Base-by-base conservation (phyloP, 176 grass and related monocot genomes). In the Oryza longistaminata region DNA sequence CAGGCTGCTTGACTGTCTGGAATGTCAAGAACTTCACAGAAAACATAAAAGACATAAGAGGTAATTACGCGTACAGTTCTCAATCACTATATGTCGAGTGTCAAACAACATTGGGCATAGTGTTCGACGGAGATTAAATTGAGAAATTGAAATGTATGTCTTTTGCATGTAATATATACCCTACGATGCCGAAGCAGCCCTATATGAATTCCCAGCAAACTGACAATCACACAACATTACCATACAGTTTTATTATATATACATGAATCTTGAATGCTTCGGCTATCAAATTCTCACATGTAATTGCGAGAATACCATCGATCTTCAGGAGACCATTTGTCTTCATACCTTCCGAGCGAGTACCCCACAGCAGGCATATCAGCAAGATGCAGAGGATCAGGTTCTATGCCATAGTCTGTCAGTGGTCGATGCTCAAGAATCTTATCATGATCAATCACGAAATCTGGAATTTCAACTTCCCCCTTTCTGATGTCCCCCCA, bases 351-450 rank as follows among this genome's bases (percentile, higher is more conserved):
- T 83, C 89, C 97, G 87, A 94, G 68, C 0, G 93, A 88, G 66
- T 90, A 90, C 22, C 92, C 90, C 45, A 92, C 48, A 42, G 88
- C 55, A 60, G 91, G 92, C 77, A 99, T 85, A 81, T 91, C 93
- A 19, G 88, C 84, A 73, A 99, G 88, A 84, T 92, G 93, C 9
- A 99, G 68, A 34, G 85, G 93, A 58, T 96, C 92, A 17, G 97
- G 97, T 85, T 99, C 97, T 78, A 99, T 99, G 19, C 93, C 93
- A 70, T 99, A 96, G 66, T 99, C 97, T 34, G 93, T 99, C 78
- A 99, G 58, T 64, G 97, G 93, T 58, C 93, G 91, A 85, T 99
- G 90, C 88, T 99, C 97, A 80, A 99, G 91, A 72, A 99, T 68
- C 48, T 92, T 86, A 58, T 96, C 93, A 73, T 96, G 96, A 34